Percentiles rank a stretch among this genome's conserved stretches.
Conservation (phyloP, 768 basidiomycete species). For the Naematelia encephala region DNA sequence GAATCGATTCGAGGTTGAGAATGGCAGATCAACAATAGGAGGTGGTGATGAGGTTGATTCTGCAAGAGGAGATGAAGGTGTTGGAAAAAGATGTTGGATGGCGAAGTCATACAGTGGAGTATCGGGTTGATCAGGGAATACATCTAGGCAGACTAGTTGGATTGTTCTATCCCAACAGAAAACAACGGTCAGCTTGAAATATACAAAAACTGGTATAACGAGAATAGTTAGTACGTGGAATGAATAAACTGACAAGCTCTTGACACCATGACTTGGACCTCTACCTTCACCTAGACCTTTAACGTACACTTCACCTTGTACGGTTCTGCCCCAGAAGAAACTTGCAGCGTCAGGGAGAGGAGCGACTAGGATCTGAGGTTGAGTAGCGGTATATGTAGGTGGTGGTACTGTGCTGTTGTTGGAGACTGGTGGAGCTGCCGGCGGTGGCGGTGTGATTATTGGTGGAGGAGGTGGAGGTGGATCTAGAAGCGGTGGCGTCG, state of each 20-base stretch:
- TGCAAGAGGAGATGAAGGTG: constrained; percentile 1
- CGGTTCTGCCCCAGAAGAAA: constrained; percentile 41
- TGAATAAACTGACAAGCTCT: constrained; percentile 18
- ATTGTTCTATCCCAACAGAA: constrained; percentile 24
- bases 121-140: constrained; percentile 25
- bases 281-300: constrained; percentile 40
- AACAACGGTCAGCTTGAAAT: too few species aligned
- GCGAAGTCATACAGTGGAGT: constrained; percentile 24
- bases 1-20: constrained; percentile 37
- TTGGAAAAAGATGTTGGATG: constrained; percentile 23
- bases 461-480: too few species aligned
- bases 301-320: constrained; percentile 48
- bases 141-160: constrained; percentile 29
- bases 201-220: neutral
- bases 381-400: constrained; percentile 37
- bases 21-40: constrained; percentile 9
- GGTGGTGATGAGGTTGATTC: constrained; percentile 13
- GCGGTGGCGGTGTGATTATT: too few species aligned
- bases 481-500: too few species aligned
- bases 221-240: neutral
- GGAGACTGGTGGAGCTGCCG: too few species aligned
- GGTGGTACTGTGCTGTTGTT: constrained; percentile 22
- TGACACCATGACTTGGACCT: constrained; percentile 18
- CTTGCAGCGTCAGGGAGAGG: constrained; percentile 45
- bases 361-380: constrained; percentile 44